Conservation (phyloP, 1,139 yeast species). For the Candida freyschussii region DNA sequence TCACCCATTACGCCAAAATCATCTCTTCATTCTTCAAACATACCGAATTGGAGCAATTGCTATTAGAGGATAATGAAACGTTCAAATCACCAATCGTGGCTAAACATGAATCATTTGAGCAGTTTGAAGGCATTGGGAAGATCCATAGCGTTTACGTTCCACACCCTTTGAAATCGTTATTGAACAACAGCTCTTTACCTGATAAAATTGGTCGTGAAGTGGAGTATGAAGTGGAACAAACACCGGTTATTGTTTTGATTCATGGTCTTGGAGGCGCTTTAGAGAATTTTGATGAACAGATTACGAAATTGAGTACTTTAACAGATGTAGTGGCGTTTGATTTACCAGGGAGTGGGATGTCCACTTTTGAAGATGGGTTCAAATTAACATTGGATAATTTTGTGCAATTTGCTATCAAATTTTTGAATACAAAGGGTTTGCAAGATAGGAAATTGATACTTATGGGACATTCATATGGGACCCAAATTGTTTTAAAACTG, state of each 20-base stretch:
- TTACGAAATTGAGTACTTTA: slow-evolving; percentile 50
- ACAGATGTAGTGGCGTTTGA: slow-evolving; percentile 53
- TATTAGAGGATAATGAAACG: slow-evolving; percentile 16
- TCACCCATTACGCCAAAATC: no score
- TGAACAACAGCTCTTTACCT: slow-evolving; percentile 9
- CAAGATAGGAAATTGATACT: slow-evolving; percentile 41
- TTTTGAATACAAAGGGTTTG: slow-evolving; percentile 34
- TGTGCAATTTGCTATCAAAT: slow-evolving; percentile 11
- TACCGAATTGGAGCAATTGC: slow-evolving; percentile 15
- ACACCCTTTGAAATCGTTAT: slow-evolving; percentile 11
- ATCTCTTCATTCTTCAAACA: slow-evolving; percentile 6
- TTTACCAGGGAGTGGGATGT: slow-evolving; percentile 68
- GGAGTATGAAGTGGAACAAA: slow-evolving; percentile 9
- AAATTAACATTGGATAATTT: slow-evolving; percentile 17
- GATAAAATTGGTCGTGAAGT: slow-evolving; percentile 5
- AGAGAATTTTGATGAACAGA: slow-evolving; percentile 64
- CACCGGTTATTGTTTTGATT: slow-evolving; percentile 49
- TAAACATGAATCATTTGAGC: slow-evolving; percentile 9
- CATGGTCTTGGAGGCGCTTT: slow-evolving; percentile 74
- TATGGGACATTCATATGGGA: slow-evolving; percentile 61
- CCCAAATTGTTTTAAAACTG: slow-evolving; percentile 20
- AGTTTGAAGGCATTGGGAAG: slow-evolving; percentile 13
- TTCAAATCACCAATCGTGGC: slow-evolving; percentile 14
- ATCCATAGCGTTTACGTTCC: slow-evolving; percentile 17
- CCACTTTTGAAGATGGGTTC: slow-evolving; percentile 27